phyloP scores from a whole-genome alignment of 2,329 filamentous ascomycete genomes.

The Ophiognomonia clavigignenti-juglandacearum region DNA sequence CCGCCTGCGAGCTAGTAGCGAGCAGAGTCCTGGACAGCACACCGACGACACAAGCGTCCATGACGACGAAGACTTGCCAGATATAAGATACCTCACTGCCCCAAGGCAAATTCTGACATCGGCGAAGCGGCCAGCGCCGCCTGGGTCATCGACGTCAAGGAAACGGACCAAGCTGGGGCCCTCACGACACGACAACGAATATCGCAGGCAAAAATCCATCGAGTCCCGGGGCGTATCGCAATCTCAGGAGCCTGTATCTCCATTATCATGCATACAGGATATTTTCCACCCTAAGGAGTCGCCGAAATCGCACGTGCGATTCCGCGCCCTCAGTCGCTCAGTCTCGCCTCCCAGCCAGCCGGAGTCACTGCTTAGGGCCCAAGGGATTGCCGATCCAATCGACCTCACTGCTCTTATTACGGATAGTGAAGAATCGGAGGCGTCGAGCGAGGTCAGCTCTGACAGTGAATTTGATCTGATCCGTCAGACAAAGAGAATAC shows the following conservation, averaged over 20 bases:
- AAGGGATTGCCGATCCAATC: neutral
- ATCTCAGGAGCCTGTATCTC: slow-evolving; percentile 2
- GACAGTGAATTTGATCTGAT: slow-evolving; percentile 38
- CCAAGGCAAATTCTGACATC: slow-evolving; percentile 13
- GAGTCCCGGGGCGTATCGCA: slow-evolving; percentile 8
- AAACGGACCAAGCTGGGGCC: slow-evolving; percentile 21
- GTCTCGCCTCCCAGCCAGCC: neutral
- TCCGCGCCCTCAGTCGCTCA: neutral
- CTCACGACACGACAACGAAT: neutral
- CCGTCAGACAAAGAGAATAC: slow-evolving; percentile 40
- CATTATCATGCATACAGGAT: neutral
- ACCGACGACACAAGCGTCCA: slow-evolving; percentile 27
- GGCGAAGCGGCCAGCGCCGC: slow-evolving; percentile 20
- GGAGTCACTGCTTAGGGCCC: neutral
- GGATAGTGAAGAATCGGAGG: slow-evolving; percentile 12
- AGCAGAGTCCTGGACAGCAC: slow-evolving; percentile 21
- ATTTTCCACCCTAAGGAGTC: neutral
- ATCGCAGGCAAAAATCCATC: neutral
- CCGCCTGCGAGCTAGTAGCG: slow-evolving; percentile 23
- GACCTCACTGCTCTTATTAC: slow-evolving; percentile 7
- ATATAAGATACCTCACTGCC: slow-evolving; percentile 19
- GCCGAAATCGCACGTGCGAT: neutral
- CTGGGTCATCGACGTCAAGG: slow-evolving; percentile 17
- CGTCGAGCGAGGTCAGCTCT: slow-evolving; percentile 24
- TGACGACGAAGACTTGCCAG: slow-evolving; percentile 28